These are phyloP conservation scores for Skeletonema potamos DNA, from an alignment of 108 stramenopile genomes.

Conservation along the genomic window DNA sequence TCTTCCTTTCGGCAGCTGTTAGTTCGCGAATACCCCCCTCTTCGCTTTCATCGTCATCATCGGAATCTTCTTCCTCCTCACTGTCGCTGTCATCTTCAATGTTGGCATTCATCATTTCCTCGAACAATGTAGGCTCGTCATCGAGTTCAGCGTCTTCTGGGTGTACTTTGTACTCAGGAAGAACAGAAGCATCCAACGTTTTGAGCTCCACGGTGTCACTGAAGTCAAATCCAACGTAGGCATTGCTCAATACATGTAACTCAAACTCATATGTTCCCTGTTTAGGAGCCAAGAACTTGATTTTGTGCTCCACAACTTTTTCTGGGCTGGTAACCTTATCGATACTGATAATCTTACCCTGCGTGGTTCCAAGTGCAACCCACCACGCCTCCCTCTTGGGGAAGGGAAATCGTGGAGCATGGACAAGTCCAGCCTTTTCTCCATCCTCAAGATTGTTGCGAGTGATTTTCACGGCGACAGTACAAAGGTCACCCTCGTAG, in stretches of 20 bases:
- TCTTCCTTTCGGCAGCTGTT: slow-evolving; percentile 82
- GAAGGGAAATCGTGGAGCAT: slow-evolving; percentile 91
- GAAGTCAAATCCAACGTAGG: slow-evolving; percentile 94
- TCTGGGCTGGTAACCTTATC: slow-evolving; percentile 81
- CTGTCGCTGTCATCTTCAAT: slow-evolving; percentile 85
- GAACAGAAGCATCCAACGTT: slow-evolving; percentile 82
- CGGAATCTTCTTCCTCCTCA: slow-evolving; percentile 78
- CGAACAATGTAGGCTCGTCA: slow-evolving; percentile 98
- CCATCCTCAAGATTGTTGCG: slow-evolving; percentile 90
- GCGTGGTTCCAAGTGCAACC: slow-evolving; percentile 90
- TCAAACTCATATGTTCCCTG: slow-evolving; percentile 89
- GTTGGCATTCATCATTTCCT: slow-evolving; percentile 93
- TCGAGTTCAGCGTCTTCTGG: slow-evolving; percentile 97
- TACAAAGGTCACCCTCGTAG: slow-evolving; percentile 95
- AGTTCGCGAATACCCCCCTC: slow-evolving; percentile 68
- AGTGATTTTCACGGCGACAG: slow-evolving; percentile 85
- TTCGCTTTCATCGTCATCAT: slow-evolving; percentile 51
- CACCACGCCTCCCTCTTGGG: slow-evolving; percentile 95
- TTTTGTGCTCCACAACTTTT: slow-evolving; percentile 83
- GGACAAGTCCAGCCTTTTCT: slow-evolving; percentile 86
- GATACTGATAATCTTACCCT: slow-evolving; percentile 91
- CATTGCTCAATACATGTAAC: slow-evolving; percentile 88
- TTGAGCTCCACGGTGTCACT: slow-evolving; percentile 64
- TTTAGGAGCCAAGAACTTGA: slow-evolving; percentile 95
- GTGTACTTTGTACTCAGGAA: slow-evolving; percentile 95